Evolutionary conservation across 106 monocot species (phyloP).

Genomic region (Phalaenopsis aphrodite): DNA sequence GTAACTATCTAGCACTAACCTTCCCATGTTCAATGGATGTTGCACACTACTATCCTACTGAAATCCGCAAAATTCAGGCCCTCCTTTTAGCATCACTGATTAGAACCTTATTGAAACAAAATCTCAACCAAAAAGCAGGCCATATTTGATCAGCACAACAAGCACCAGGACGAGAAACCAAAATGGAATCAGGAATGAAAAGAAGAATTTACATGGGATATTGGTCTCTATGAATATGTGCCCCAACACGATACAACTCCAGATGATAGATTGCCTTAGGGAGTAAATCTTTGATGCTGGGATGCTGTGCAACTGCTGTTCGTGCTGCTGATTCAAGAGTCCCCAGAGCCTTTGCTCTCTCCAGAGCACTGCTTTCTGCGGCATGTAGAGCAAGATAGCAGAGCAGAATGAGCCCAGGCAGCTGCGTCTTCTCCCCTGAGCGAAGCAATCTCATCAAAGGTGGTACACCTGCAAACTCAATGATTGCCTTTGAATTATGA

Average conservation of each 20-base stretch:
- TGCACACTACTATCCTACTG: neutral
- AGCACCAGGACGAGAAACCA: neutral
- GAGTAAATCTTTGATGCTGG: slow-evolving; percentile 37
- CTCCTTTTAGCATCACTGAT: neutral
- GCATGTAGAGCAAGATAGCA: slow-evolving; percentile 41
- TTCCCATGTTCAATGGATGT: neutral
- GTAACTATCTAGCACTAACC: neutral
- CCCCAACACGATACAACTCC: slow-evolving; percentile 36
- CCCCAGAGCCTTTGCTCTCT: slow-evolving; percentile 19
- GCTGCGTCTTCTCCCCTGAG: slow-evolving; percentile 39
- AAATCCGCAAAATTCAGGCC: neutral
- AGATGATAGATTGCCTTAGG: slow-evolving; percentile 42
- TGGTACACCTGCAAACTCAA: slow-evolving; percentile 35
- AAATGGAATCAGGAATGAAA: neutral
- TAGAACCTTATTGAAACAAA: neutral
- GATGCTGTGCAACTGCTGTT: slow-evolving; percentile 26
- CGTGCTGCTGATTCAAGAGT: slow-evolving; percentile 24
- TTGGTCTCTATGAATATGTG: slow-evolving; percentile 7
- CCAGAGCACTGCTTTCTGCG: slow-evolving; percentile 38
- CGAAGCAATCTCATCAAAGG: slow-evolving; percentile 35
- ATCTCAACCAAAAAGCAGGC: slow-evolving; percentile 2
- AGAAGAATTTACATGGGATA: slow-evolving; percentile 7
- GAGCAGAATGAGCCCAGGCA: slow-evolving; percentile 39
- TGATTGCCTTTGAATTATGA: slow-evolving; percentile 54
- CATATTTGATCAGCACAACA: neutral